These are phyloP conservation scores for Tetrahymena borealis DNA, from an alignment of 73 alveolate genomes.

Conservation along the genomic window DNA sequence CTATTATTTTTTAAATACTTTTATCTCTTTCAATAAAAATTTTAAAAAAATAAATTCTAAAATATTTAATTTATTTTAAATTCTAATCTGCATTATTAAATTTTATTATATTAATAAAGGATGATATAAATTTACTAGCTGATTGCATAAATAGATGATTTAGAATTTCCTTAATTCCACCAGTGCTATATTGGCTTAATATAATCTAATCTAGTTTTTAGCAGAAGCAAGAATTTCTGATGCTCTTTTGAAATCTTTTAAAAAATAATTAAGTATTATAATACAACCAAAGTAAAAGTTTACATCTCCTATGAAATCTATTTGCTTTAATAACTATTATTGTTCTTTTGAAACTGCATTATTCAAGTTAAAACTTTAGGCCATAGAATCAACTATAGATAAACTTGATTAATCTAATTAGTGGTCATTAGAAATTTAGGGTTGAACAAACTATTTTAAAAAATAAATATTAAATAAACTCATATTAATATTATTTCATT, in stretches of 20 bases:
- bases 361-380: neutral
- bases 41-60: no score
- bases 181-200: neutral
- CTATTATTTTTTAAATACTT: neutral
- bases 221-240: neutral
- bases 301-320: neutral
- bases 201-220: neutral
- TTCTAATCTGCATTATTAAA: neutral
- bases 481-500: neutral
- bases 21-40: neutral
- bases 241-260: neutral
- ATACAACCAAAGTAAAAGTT: neutral
- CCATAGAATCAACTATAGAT: neutral
- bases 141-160: neutral
- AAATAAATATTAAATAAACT: no score
- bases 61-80: no score
- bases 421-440: neutral
- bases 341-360: neutral
- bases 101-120: neutral
- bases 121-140: neutral
- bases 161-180: neutral
- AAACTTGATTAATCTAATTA: neutral
- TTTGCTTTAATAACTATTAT: neutral
- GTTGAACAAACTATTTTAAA: neutral
- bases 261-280: neutral